Percentiles rank a stretch among this genome's conserved stretches.
Conservation (phyloP, 805 yeast genomes). For the Saturnispora diversa region DNA sequence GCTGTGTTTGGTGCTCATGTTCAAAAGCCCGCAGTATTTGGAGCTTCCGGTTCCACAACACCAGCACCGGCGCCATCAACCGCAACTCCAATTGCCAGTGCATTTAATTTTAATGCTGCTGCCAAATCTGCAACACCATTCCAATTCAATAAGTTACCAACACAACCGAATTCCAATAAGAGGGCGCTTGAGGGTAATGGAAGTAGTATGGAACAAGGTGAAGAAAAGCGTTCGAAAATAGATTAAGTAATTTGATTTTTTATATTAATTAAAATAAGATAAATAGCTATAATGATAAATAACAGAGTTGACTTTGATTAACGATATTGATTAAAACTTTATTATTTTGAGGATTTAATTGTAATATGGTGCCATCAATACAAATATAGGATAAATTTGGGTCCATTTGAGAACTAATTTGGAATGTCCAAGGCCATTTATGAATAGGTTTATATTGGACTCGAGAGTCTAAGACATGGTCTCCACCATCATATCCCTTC, state of each 20-base stretch:
- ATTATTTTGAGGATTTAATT: slow-evolving; percentile 8
- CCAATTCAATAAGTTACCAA: neutral
- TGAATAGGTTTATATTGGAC: slow-evolving; percentile 38
- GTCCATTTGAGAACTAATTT: slow-evolving; percentile 3
- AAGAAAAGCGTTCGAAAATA: slow-evolving; percentile 18
- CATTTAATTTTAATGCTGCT: slow-evolving; percentile 5
- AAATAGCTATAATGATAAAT: neutral
- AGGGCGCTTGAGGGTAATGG: slow-evolving; percentile 18
- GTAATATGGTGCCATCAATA: slow-evolving; percentile 53
- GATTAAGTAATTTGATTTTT: slow-evolving; percentile 4
- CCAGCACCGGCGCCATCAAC: neutral
- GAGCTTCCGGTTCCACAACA: neutral
- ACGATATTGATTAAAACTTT: neutral
- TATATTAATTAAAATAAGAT: neutral
- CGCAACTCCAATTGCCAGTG: slow-evolving; percentile 1
- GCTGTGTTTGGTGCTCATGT: neutral
- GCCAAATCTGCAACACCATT: slow-evolving; percentile 1
- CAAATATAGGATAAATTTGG: slow-evolving; percentile 44
- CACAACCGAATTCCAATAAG: slow-evolving; percentile 14
- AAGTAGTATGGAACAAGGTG: slow-evolving; percentile 18
- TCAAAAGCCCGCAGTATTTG: neutral
- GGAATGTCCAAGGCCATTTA: slow-evolving; percentile 3
- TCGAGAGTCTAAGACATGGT: slow-evolving; percentile 40
- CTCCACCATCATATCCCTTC: slow-evolving; percentile 49
- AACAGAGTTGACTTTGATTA: slow-evolving; percentile 7